Base-by-base conservation (phyloP, 768 basidiomycete genomes). In the Tephrocybe sp. region DNA sequence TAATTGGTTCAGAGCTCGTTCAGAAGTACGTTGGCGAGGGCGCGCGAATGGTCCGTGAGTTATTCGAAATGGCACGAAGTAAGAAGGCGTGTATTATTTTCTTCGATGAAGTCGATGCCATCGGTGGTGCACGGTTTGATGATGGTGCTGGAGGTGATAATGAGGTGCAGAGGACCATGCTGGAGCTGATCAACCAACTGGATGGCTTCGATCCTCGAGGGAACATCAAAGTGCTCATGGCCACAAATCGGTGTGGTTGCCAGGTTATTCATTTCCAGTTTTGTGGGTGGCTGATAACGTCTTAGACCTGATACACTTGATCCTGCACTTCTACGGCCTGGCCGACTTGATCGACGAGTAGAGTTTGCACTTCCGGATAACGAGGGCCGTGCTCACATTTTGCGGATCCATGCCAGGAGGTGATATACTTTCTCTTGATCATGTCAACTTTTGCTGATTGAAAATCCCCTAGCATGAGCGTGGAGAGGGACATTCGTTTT, bases 81-180 rank as follows among this genome's bases (percentile, higher is more conserved):
- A 98, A 98, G 76, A 98, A 98, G 70, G 97, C 97, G 1, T 98
- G 97, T 63, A 98, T 99, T 64, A 97, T 99, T 63, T 99, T 99
- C 73, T 98, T 99, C 57, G 97, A 99, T 59, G 97, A 98, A 75
- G 84, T 99, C 12, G 97, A 98, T 60, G 97, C 97, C 39, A 92
- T 98, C 53, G 97, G 97, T 65, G 97, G 97, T 47, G 97, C 97
- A 15, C 82, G 97, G 42, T 97, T 95, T 61, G 97, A 98, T 61
- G 97, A 99, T 63, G 97, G 97, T 47, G 97, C 94, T 25, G 97
- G 97, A 29, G 97, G 97, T 25, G 97, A 99, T 58, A 98, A 99
- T 61, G 97, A 99, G 64, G 97, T 99, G 36, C 97, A 99, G 70
- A 75, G 97, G 65, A 99, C 97, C 10, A 99, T 99, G 97, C 74